These are phyloP conservation scores for Gloeophyllum trabeum DNA, from an alignment of 768 basidiomycete genomes.

Conservation along the genomic window DNA sequence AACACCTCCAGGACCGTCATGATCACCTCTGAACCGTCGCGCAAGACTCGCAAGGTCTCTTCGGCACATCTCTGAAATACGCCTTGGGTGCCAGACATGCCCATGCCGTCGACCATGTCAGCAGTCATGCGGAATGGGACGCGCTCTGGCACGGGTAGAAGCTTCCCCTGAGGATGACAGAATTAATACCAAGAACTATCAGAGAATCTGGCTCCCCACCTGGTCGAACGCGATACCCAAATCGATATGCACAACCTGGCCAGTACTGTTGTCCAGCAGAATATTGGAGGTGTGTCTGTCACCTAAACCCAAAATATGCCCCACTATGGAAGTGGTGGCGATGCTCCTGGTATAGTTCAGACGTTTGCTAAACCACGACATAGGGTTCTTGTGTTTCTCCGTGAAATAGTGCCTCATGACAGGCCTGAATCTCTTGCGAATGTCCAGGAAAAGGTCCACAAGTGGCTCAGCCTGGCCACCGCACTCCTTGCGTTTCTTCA, in stretches of 20 bases:
- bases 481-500: constrained; percentile 19
- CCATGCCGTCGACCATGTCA: constrained; percentile 93
- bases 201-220: constrained; percentile 26
- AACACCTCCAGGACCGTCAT: constrained; percentile 96
- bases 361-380: constrained; percentile 87
- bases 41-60: constrained; percentile 85
- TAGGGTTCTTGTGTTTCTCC: constrained; percentile 78
- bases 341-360: constrained; percentile 86
- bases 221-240: constrained; percentile 95
- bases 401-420: constrained; percentile 95
- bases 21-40: constrained; percentile 76
- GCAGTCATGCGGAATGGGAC: constrained; percentile 94
- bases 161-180: constrained; percentile 49
- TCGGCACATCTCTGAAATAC: constrained; percentile 94
- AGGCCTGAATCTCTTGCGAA: constrained; percentile 45
- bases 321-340: constrained; percentile 89
- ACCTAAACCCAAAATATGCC: constrained; percentile 84
- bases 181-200: background rate
- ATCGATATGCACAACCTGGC: constrained; percentile 93
- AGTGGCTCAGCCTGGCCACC: constrained; percentile 19
- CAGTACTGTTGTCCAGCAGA: constrained; percentile 68
- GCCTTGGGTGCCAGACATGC: constrained; percentile 79
- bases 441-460: constrained; percentile 13
- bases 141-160: constrained; percentile 67
- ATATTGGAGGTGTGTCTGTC: constrained; percentile 93